Conservation (phyloP, 1,139 yeast species). For the Sugiyamaella japonica region DNA sequence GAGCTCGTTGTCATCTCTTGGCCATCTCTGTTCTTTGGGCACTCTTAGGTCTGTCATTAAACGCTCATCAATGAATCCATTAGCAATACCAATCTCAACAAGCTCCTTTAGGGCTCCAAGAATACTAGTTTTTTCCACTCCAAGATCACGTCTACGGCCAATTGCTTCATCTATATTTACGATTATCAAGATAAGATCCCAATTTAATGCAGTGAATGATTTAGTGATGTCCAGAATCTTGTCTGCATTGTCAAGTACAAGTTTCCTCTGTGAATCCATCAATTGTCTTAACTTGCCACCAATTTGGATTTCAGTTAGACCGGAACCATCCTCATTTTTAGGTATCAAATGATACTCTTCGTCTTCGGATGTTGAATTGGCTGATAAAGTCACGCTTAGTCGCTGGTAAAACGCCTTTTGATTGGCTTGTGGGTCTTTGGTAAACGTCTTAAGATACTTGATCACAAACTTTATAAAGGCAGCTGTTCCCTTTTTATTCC, state of each 20-base stretch:
- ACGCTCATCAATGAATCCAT: neutral
- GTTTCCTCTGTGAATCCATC: conserved; percentile 15
- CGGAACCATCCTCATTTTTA: conserved; percentile 14
- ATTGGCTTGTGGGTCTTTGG: conserved; percentile 16
- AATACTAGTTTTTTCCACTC: conserved; percentile 11
- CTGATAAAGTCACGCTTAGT: conserved; percentile 5
- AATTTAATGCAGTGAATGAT: conserved; percentile 7
- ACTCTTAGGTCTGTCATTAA: neutral
- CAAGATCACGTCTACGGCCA: conserved; percentile 12
- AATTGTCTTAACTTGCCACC: conserved; percentile 14
- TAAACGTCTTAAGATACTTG: conserved; percentile 13
- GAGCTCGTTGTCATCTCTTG: neutral
- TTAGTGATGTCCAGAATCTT: conserved; percentile 2
- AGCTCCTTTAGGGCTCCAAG: conserved; percentile 4
- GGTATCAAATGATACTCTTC: conserved; percentile 9
- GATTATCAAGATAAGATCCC: conserved; percentile 13
- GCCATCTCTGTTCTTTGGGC: neutral
- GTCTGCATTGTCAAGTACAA: conserved; percentile 9
- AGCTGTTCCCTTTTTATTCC: conserved; percentile 14
- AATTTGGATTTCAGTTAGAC: conserved; percentile 12
- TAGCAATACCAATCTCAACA: conserved; percentile 5
- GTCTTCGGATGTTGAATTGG: neutral
- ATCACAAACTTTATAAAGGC: conserved; percentile 13
- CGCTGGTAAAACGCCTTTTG: conserved; percentile 15
- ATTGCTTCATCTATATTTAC: conserved; percentile 13